Percentiles rank a stretch among this genome's conserved stretches.
Evolutionary conservation across 345 rosid species (phyloP).

Genomic region (Abelmoschus esculentus): DNA sequence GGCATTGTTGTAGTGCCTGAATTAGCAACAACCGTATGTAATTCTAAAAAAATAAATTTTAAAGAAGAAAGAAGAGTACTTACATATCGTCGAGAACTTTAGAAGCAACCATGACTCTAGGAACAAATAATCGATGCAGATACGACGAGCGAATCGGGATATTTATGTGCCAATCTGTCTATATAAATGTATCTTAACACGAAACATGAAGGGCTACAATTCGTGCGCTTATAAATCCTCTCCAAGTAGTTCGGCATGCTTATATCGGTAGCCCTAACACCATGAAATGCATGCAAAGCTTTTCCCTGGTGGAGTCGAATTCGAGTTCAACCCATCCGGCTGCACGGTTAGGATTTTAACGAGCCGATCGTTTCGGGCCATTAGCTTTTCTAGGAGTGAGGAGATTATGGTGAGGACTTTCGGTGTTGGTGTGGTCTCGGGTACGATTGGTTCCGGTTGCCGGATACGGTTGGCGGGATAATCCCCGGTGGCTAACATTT

Average conservation of each 20-base stretch:
- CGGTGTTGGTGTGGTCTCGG: conserved; percentile 39
- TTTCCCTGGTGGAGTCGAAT: conserved; percentile 30
- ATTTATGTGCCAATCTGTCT: conserved; percentile 59
- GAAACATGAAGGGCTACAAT: conserved; percentile 81
- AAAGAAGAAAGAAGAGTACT: conserved; percentile 24
- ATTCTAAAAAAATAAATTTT: not conserved
- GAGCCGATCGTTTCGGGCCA: conserved; percentile 61
- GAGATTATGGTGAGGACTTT: conserved; percentile 67
- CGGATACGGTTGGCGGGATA: not conserved
- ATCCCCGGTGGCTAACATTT: conserved; percentile 33
- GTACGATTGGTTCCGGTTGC: not conserved
- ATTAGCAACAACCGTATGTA: not conserved
- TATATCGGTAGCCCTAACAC: conserved; percentile 67
- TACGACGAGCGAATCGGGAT: conserved; percentile 63
- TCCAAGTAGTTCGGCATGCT: conserved; percentile 72
- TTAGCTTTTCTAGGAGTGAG: conserved; percentile 55
- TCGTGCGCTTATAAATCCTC: conserved; percentile 76
- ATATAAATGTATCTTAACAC: conserved; percentile 79
- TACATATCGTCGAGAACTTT: conserved; percentile 88
- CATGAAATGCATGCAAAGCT: conserved; percentile 68
- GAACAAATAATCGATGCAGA: conserved; percentile 80
- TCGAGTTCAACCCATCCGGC: conserved; percentile 3
- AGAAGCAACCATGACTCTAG: conserved; percentile 84
- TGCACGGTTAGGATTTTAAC: conserved; percentile 23
- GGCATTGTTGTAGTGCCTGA: conserved; percentile 76